Base-by-base conservation (phyloP, 2,329 filamentous ascomycete genomes). In the Malbranchea zuffiana region DNA sequence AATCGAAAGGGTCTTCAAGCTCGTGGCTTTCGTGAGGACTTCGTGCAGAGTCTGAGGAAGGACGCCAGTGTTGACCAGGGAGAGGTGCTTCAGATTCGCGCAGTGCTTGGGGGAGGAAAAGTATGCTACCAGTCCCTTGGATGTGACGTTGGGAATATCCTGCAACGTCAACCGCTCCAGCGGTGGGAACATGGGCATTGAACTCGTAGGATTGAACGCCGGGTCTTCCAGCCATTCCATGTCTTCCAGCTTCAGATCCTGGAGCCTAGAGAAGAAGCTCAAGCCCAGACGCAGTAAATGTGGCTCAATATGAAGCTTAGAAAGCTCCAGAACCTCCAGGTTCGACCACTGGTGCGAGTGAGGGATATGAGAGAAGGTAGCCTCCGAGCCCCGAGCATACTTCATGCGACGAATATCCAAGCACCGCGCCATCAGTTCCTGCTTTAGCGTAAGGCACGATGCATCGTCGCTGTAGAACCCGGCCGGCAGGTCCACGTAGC, bases 401-500 rank as follows among this genome's bases (percentile, higher is more conserved):
- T 75, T 80, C 84, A 94, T 95, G 62, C 90, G 90, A 46, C 85
- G 75, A 38, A 96, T 69, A 53, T 88, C 77, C 7, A 80, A 76
- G 56, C 88, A 95, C 34, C 83, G 72, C 15, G 77, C 80, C 62
- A 93, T 82, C 16, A 95, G 68, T 59, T 94, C 87, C 48, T 90
- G 75, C 44, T 84, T 78, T 47, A 96, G 66, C 1, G 82, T 77
- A 37, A 79, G 65, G 50, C 81, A 92, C 19, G 74, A 71, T 3
- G 75, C 65, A 44, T 95, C 87, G 51, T 90, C 87, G 35, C 72
- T 75, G 62, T 79, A 95, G 56, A 94, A 75, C 33, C 85, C 87
- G 47, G 90, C 82, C 3, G 88, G 88, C 5, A 96, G 71, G 59
- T 96, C 88, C 47, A 94, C 80, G 57, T 90, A 95, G 56, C 75